phyloP scores from a whole-genome alignment of 352 stramenopile species.

The Phytophthora pini region DNA sequence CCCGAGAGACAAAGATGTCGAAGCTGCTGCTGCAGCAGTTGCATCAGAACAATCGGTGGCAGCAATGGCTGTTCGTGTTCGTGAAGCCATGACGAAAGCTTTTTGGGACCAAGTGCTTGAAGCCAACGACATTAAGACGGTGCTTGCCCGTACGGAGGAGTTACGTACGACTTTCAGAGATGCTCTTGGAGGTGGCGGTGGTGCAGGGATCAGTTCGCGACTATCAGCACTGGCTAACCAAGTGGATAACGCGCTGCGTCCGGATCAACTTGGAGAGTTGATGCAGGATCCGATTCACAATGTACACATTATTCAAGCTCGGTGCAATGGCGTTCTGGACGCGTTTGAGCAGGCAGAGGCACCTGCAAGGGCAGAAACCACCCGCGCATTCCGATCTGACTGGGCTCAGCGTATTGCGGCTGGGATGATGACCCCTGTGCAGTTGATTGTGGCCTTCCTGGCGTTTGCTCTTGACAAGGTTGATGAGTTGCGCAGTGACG shows the following conservation, averaged over 20 bases:
- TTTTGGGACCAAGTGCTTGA: constrained; percentile 74
- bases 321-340: constrained; percentile 54
- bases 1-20: constrained; percentile 30
- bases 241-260: constrained; percentile 47
- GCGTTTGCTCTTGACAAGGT: constrained; percentile 72
- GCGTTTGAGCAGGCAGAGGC: constrained; percentile 59
- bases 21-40: constrained; percentile 26
- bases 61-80: constrained; percentile 49
- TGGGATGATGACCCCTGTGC: constrained; percentile 23
- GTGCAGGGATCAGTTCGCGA: constrained; percentile 22
- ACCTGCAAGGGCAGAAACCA: constrained; percentile 56
- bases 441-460: constrained; percentile 67
- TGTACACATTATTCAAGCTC: constrained; percentile 39
- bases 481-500: constrained; percentile 67
- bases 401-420: constrained; percentile 40
- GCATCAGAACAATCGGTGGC: constrained; percentile 24
- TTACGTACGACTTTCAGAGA: constrained; percentile 50
- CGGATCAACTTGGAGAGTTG: constrained; percentile 38
- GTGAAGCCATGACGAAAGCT: constrained; percentile 59
- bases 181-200: constrained; percentile 37
- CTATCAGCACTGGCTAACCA: constrained; percentile 39
- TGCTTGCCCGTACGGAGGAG: constrained; percentile 62
- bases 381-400: constrained; percentile 37
- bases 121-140: constrained; percentile 51
- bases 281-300: constrained; percentile 44